Evolutionary conservation across 2,329 filamentous ascomycete species (phyloP).

Genomic region (Fusarium nygamai): DNA sequence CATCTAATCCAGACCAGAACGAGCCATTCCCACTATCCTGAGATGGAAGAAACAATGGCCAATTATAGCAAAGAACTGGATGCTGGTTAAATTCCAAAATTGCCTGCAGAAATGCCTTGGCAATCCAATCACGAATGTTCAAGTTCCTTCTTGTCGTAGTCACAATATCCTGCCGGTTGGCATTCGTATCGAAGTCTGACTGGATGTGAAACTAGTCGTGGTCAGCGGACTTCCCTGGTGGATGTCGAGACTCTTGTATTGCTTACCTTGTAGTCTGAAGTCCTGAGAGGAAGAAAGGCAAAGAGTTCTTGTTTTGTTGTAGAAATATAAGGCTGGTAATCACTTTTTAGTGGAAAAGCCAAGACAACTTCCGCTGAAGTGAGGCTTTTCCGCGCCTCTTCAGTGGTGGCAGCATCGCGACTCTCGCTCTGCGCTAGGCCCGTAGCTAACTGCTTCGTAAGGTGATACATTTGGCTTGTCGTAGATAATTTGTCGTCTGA

Average conservation of each 20-base stretch:
- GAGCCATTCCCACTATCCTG: not conserved
- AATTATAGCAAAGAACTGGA: constrained; percentile 14
- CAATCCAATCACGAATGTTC: not conserved
- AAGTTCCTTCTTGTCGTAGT: constrained; percentile 19
- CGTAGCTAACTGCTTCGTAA: not conserved
- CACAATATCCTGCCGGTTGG: constrained; percentile 22
- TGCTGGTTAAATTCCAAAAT: constrained; percentile 21
- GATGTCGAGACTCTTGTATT: rapidly evolving
- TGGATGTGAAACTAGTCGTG: constrained; percentile 29
- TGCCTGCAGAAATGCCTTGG: not conserved
- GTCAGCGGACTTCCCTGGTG: not conserved
- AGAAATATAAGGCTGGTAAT: not conserved
- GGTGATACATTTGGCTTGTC: constrained; percentile 11
- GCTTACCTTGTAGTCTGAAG: constrained; percentile 12
- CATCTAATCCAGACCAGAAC: constrained; percentile 19
- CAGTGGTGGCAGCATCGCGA: not conserved
- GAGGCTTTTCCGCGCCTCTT: not conserved
- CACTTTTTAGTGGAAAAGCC: constrained; percentile 20
- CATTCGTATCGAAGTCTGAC: constrained; percentile 26
- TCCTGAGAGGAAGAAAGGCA: constrained; percentile 17
- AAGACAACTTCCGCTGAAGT: constrained; percentile 24
- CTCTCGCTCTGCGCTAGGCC: constrained; percentile 19
- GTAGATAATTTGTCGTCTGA: not conserved
- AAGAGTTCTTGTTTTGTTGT: constrained; percentile 20
- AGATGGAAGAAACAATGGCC: constrained; percentile 27